Evolutionary conservation across 495 filamentous ascomycete species (phyloP), one percentile per base, ranked within the genome.

Genomic region (Hyaloscypha finlandica): DNA sequence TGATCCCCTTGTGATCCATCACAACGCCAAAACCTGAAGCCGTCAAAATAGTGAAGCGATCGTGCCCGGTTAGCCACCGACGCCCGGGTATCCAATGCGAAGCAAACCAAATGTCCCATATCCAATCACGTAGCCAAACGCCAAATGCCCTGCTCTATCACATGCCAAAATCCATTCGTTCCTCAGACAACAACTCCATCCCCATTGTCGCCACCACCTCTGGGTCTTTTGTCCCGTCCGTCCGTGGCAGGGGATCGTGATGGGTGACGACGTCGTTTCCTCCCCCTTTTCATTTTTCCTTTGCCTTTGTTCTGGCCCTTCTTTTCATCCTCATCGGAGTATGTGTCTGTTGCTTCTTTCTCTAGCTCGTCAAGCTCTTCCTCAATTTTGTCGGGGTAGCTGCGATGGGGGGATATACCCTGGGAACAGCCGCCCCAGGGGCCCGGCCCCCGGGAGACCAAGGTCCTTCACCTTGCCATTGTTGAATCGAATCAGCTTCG

Each of bases 31-130:
- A 56, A 29, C 53, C 1, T 29, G 19, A 56, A 25, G 6, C 1
- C 53, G 6, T 29, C 9, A 31, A 56, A 48, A 19, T 31, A 29
- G 53, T 56, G 22, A 56, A 56, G 53, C 53, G 53, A 56, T 5
- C 4, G 53, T 56, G 53, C 53, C 53, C 53, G 53, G 16, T 5
- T 0, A 56, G 53, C 20, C 53, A 29, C 53, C 20, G 8, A 56
- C 53, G 53, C 53, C 53, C 53, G 53, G 53, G 53, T 56, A 56
- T 56, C 53, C 20, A 56, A 8, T 56, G 53, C 20, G 19, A 53
- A 25, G n/a, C n/a, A 29, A 29, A 25, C 20, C 22, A 48, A 19
- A 14, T 6, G 8, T 48, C 16, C 9, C 9, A 48, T 48, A 16
- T 12, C 16, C 42, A 6, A 11, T 6, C 42, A 48, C 42, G 42